A percentile compares a stretch with the other conserved stretches of the same genome.
Conservation (phyloP, 2,329 filamentous ascomycete species). For the Byssothecium circinans region DNA sequence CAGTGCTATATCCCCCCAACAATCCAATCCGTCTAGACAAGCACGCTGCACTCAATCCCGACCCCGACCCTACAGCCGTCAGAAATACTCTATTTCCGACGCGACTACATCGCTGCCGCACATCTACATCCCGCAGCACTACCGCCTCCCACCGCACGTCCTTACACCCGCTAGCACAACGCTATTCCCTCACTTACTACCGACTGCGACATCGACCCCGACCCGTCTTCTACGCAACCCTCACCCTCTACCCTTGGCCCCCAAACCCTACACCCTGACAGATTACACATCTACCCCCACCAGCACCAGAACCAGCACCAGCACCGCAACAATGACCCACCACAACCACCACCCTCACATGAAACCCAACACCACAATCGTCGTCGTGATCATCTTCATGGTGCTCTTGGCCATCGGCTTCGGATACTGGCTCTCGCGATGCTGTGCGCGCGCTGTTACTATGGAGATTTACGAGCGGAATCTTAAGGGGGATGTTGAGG, state of each 20-base stretch:
- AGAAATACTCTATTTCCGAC: no score
- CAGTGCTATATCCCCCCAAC: not conserved
- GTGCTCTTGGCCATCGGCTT: constrained; percentile 18
- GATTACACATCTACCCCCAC: not conserved
- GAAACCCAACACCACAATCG: constrained; percentile 13
- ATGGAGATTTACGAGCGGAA: constrained; percentile 15
- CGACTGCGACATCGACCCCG: no score
- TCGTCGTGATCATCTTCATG: constrained; percentile 17
- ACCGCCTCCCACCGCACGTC: not conserved
- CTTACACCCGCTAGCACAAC: no score
- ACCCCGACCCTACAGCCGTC: no score
- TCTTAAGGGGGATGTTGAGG: constrained; percentile 8
- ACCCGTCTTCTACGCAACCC: no score
- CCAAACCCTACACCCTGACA: no score
- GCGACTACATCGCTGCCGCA: not conserved
- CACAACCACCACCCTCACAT: constrained; percentile 1
- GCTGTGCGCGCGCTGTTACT: constrained; percentile 17
- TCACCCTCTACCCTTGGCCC: no score
- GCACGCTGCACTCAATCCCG: no score
- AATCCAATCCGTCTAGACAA: not conserved
- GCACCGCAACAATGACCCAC: no score
- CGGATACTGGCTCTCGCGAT: constrained; percentile 17
- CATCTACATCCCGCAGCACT: not conserved
- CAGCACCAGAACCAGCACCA: no score
- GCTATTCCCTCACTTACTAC: no score